These are phyloP conservation scores for Cutaneotrichosporon dermatis DNA, from an alignment of 1,284 basidiomycete genomes.

Conservation along the genomic window DNA sequence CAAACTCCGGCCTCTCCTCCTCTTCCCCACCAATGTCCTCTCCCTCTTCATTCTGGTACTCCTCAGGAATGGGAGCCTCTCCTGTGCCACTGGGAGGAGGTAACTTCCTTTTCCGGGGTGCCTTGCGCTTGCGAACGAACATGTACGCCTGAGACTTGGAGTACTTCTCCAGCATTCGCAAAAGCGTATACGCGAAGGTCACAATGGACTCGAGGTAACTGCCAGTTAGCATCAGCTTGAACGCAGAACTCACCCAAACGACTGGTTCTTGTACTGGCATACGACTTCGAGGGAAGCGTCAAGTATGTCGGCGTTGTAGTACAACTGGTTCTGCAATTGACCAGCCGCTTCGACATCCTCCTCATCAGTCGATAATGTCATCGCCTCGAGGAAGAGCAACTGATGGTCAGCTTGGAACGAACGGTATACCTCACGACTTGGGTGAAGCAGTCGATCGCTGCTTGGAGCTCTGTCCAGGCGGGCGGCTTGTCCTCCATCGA, in stretches of 20 bases:
- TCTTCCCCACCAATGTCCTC: conserved; percentile 57
- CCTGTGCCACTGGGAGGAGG: conserved; percentile 49
- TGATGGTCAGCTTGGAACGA: conserved; percentile 22
- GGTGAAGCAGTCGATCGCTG: conserved; percentile 86
- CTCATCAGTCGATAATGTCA: conserved; percentile 54
- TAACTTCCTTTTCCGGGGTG: conserved; percentile 53
- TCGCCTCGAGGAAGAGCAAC: conserved; percentile 73
- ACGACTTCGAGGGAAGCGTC: conserved; percentile 76
- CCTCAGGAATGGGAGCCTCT: conserved; percentile 31
- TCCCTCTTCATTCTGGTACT: conserved; percentile 48
- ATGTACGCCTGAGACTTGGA: conserved; percentile 66
- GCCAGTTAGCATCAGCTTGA: not conserved
- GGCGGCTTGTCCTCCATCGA: conserved; percentile 89
- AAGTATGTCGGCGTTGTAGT: conserved; percentile 88
- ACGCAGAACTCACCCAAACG: conserved; percentile 44
- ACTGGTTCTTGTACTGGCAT: conserved; percentile 63
- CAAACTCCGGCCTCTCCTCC: conserved; percentile 61
- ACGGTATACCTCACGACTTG: conserved; percentile 57
- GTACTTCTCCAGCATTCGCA: conserved; percentile 83
- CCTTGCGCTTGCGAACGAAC: conserved; percentile 68
- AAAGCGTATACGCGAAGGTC: conserved; percentile 70
- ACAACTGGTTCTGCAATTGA: conserved; percentile 75
- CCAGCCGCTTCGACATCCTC: conserved; percentile 69
- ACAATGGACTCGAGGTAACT: conserved; percentile 80
- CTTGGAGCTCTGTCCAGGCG: conserved; percentile 86